Conservation (phyloP, 2,329 filamentous ascomycete species). For the Neonectria punicea region DNA sequence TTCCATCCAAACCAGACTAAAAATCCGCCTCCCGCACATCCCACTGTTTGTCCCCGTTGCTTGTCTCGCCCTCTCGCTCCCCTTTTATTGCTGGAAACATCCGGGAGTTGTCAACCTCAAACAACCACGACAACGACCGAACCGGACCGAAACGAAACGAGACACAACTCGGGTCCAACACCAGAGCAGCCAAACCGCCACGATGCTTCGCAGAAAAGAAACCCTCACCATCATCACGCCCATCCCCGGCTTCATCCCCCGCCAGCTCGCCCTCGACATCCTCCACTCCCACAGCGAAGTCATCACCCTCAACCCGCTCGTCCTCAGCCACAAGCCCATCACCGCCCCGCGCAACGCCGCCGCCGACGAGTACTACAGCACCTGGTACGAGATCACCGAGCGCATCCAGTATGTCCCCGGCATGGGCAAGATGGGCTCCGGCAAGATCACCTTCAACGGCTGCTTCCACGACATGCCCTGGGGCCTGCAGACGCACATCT, state of each 20-base stretch:
- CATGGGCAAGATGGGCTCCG: slow-evolving; percentile 70
- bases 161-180: neutral
- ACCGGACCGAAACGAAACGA: slow-evolving; percentile 13
- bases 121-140: neutral
- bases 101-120: neutral
- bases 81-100: neutral
- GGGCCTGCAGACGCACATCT: slow-evolving; percentile 77
- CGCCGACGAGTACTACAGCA: slow-evolving; percentile 76
- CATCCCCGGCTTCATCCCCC: slow-evolving; percentile 75
- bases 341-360: slow-evolving; percentile 74
- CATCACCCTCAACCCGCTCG: slow-evolving; percentile 76
- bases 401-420: slow-evolving; percentile 76
- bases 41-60: neutral
- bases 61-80: neutral
- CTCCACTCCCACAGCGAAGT: slow-evolving; percentile 77
- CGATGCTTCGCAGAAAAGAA: slow-evolving; percentile 71
- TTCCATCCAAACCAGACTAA: neutral
- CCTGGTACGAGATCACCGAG: slow-evolving; percentile 79
- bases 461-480: slow-evolving; percentile 79
- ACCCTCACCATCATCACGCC: slow-evolving; percentile 76
- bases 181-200: slow-evolving; percentile 25
- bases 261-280: slow-evolving; percentile 77
- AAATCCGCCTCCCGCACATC: neutral
- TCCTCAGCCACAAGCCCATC: slow-evolving; percentile 71
- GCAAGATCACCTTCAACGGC: slow-evolving; percentile 75